phyloP scores from a whole-genome alignment of 2,329 filamentous ascomycete species.

The Nothophoma quercina region DNA sequence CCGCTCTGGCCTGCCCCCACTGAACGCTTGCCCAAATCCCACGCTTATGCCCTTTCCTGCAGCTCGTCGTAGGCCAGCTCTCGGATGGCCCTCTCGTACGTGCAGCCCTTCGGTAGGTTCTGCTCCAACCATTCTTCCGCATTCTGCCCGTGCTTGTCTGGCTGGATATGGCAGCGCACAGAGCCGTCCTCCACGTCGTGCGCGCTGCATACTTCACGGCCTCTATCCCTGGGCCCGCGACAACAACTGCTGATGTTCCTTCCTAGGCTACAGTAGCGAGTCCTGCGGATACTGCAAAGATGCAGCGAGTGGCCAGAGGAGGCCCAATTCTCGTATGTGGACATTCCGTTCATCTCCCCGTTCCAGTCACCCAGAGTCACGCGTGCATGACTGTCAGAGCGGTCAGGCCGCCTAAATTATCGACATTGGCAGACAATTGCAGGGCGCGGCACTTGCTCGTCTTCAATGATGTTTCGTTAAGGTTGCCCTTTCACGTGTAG shows the following conservation, averaged over 20 bases:
- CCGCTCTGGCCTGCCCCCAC: conserved; percentile 38
- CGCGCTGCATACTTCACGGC: conserved; percentile 14
- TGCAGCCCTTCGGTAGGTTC: conserved; percentile 52
- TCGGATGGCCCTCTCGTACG: conserved; percentile 37
- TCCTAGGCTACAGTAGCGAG: conserved; percentile 56
- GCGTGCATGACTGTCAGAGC: conserved; percentile 30
- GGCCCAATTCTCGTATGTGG: conserved; percentile 58
- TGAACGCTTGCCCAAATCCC: conserved; percentile 37
- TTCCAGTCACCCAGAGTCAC: conserved; percentile 23
- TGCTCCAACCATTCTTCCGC: conserved; percentile 49
- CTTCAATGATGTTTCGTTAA: conserved; percentile 37
- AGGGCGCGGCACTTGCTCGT: conserved; percentile 15
- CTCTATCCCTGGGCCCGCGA: conserved; percentile 13
- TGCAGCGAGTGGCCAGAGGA: conserved; percentile 55
- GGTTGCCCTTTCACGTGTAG: conserved; percentile 36
- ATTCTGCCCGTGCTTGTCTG: conserved; percentile 48
- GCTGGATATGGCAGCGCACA: conserved; percentile 38
- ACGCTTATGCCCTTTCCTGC: conserved; percentile 53
- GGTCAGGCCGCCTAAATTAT: conserved; percentile 12
- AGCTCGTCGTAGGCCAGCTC: conserved; percentile 26
- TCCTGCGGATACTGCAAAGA: conserved; percentile 62
- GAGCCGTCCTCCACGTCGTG: conserved; percentile 7
- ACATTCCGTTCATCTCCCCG: conserved; percentile 21
- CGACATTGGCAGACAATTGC: conserved; percentile 11
- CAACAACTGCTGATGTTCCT: conserved; percentile 25